Evolutionary conservation across 2,329 filamentous ascomycete genomes (phyloP).

Genomic region (Akanthomyces dipterigenus): DNA sequence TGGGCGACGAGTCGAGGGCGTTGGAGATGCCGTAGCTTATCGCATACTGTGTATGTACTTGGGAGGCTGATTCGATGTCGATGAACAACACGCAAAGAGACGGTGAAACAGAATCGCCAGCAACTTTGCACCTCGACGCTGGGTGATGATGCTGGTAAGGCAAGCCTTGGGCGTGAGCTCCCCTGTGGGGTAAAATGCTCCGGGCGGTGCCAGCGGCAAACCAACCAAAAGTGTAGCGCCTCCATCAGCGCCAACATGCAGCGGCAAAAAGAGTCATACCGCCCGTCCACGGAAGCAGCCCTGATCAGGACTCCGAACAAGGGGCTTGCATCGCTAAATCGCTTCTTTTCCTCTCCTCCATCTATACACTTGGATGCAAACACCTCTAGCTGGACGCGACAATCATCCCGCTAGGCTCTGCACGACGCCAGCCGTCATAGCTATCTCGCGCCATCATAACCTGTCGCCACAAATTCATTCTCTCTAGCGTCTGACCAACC

Average conservation of each 20-base stretch:
- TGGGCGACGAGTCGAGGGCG: not conserved
- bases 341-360: not conserved
- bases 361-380: not conserved
- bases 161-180: not conserved
- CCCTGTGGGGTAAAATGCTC: not conserved
- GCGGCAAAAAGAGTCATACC: conserved; percentile 5
- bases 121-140: not conserved
- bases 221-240: not conserved
- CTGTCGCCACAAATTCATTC: conserved; percentile 2
- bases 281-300: not conserved
- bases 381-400: not conserved
- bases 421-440: not conserved
- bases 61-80: not conserved
- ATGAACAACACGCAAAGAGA: not conserved
- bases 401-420: not conserved
- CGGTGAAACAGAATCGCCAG: not conserved
- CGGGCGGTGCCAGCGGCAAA: not conserved
- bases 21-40: not conserved
- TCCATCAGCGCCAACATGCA: not conserved
- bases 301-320: not conserved
- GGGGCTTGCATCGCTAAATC: not conserved
- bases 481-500: not conserved
- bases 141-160: not conserved
- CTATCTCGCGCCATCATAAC: not conserved
- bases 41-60: not conserved